Evolutionary conservation across 2,329 filamentous ascomycete genomes (phyloP).

Genomic region (Xylariaceae sp.): DNA sequence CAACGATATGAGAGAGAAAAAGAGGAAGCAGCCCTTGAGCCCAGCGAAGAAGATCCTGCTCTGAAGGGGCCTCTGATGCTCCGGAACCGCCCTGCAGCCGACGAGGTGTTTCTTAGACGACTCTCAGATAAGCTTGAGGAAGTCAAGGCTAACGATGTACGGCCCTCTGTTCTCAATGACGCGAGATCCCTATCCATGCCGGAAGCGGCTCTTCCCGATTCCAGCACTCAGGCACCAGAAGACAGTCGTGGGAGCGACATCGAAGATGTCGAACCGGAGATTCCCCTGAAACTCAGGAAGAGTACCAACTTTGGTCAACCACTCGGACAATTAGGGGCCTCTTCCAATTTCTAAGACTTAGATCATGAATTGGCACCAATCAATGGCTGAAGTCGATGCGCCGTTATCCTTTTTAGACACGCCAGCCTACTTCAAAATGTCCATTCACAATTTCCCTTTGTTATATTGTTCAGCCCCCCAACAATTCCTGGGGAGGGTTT

Average conservation of each 20-base stretch:
- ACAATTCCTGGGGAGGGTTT: not conserved
- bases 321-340: slow-evolving; percentile 20
- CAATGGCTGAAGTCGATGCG: not conserved
- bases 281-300: slow-evolving; percentile 23
- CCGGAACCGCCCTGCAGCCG: slow-evolving; percentile 52
- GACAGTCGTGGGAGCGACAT: slow-evolving; percentile 13
- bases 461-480: not conserved
- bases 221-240: slow-evolving; percentile 1
- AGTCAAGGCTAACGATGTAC: slow-evolving; percentile 42
- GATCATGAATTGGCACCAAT: not conserved
- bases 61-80: slow-evolving; percentile 53
- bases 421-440: not conserved
- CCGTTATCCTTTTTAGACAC: not conserved
- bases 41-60: slow-evolving; percentile 40
- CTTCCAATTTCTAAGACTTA: slow-evolving; percentile 1
- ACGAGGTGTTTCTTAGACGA: slow-evolving; percentile 50
- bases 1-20: not conserved
- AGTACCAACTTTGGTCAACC: slow-evolving; percentile 28
- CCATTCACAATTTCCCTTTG: slow-evolving; percentile 3
- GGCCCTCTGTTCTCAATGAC: slow-evolving; percentile 40
- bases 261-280: slow-evolving; percentile 17
- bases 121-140: slow-evolving; percentile 50
- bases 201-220: slow-evolving; percentile 4
- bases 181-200: slow-evolving; percentile 2
- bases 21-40: slow-evolving; percentile 33